Conservation (phyloP, 2,329 filamentous ascomycete species). For the Fusarium begoniae region DNA sequence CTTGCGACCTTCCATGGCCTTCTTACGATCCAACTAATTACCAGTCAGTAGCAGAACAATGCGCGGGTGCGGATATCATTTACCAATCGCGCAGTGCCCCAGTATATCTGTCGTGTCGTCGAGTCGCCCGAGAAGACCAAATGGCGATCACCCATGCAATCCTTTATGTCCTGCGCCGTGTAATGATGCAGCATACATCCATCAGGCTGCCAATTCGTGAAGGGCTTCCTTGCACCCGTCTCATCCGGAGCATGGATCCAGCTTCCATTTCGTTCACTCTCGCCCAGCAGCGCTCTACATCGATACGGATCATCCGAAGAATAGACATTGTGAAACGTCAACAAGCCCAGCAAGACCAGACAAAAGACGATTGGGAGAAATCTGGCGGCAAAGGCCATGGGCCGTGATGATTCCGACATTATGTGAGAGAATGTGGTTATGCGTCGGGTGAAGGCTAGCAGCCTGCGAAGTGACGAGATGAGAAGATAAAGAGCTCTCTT, state of each 20-base stretch:
- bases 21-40: conserved; percentile 35
- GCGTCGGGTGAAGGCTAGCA: background rate
- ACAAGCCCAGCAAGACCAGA: conserved; percentile 21
- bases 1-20: conserved; percentile 15
- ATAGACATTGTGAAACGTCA: conserved; percentile 24
- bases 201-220: conserved; percentile 65
- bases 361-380: conserved; percentile 34
- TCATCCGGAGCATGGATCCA: conserved; percentile 54
- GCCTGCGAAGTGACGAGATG: background rate
- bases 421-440: background rate
- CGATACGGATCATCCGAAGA: conserved; percentile 57
- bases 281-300: conserved; percentile 56
- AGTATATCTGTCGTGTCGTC: conserved; percentile 68
- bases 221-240: conserved; percentile 44
- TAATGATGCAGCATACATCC: conserved; percentile 69
- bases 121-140: conserved; percentile 71
- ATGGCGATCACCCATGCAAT: conserved; percentile 61
- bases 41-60: background rate
- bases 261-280: conserved; percentile 53
- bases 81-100: conserved; percentile 55
- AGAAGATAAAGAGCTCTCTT: background rate
- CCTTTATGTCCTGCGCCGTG: conserved; percentile 58
- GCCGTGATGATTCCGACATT: conserved; percentile 22
- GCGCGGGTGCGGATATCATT: background rate
- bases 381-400: conserved; percentile 15